Percentiles rank a stretch among this genome's conserved stretches.
Conservation (phyloP, 192 early-diverging fungal genomes). For the Pilaira anomala region DNA sequence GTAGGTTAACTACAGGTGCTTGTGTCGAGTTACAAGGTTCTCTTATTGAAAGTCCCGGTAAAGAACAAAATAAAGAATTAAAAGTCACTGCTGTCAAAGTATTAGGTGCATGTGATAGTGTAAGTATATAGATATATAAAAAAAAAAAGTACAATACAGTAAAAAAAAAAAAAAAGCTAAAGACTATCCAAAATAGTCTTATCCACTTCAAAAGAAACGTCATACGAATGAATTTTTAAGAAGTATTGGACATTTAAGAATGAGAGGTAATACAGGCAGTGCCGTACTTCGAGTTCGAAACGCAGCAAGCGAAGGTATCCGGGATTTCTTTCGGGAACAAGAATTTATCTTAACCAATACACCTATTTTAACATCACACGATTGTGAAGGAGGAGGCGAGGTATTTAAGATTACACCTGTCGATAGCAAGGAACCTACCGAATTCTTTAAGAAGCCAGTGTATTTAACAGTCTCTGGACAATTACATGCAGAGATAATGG, state of each 20-base stretch:
- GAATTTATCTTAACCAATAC: conserved; percentile 79
- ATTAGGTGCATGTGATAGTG: conserved; percentile 58
- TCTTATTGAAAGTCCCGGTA: conserved; percentile 63
- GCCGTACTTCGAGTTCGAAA: conserved; percentile 72
- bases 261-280: conserved; percentile 70
- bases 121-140: conserved; percentile 3
- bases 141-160: not conserved
- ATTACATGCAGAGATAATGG: conserved; percentile 78
- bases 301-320: conserved; percentile 61
- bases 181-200: conserved; percentile 52
- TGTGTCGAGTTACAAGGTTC: conserved; percentile 68
- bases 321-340: conserved; percentile 74
- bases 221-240: conserved; percentile 77
- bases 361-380: conserved; percentile 77
- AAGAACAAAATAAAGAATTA: conserved; percentile 71
- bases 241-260: conserved; percentile 71
- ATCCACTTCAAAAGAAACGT: conserved; percentile 84
- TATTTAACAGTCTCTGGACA: conserved; percentile 86
- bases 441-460: conserved; percentile 73
- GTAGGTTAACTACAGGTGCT: conserved; percentile 68
- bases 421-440: conserved; percentile 32
- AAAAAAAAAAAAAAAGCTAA: too few relatives aligned
- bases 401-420: conserved; percentile 61
- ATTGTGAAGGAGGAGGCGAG: conserved; percentile 90
- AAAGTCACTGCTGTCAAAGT: conserved; percentile 53